A percentile compares a stretch with the other conserved stretches of the same genome.
Conservation (phyloP, 1,139 yeast species). For the Tardiomyces digboiensis region DNA sequence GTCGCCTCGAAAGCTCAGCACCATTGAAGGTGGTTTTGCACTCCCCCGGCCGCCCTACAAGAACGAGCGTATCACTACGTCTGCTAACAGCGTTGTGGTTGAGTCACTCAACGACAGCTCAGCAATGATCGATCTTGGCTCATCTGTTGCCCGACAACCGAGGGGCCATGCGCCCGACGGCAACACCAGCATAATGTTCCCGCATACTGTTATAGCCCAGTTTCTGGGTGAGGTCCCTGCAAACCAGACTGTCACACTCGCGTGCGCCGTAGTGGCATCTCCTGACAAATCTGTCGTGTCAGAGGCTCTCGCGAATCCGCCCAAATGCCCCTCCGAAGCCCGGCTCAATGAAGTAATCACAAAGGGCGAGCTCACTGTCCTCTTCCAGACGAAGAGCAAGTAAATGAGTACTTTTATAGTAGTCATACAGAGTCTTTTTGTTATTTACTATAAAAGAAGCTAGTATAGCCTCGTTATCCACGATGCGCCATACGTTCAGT, state of each 20-base stretch:
- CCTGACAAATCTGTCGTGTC: slow-evolving; percentile 6
- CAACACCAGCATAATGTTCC: slow-evolving; percentile 19
- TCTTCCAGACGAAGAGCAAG: neutral
- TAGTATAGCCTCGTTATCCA: neutral
- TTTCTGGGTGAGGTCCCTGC: slow-evolving; percentile 9
- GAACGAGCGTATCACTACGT: slow-evolving; percentile 4
- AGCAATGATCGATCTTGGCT: slow-evolving; percentile 9
- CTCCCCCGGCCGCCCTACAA: neutral
- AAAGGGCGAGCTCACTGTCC: neutral
- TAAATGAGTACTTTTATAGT: neutral
- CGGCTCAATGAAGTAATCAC: neutral
- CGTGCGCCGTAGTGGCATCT: slow-evolving; percentile 11
- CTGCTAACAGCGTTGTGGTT: slow-evolving; percentile 5
- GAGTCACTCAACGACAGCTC: slow-evolving; percentile 7
- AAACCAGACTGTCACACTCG: slow-evolving; percentile 7
- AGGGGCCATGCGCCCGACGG: slow-evolving; percentile 19
- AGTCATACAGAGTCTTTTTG: too few species aligned
- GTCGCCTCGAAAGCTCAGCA: neutral
- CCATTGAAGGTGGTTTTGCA: neutral
- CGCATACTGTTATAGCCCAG: slow-evolving; percentile 15
- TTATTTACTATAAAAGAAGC: neutral
- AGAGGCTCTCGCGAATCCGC: neutral
- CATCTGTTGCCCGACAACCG: slow-evolving; percentile 8
- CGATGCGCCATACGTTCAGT: neutral
- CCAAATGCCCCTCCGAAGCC: neutral